These are phyloP conservation scores for Wickerhamomyces queroliae DNA, from an alignment of 805 yeast genomes.

Conservation along the genomic window DNA sequence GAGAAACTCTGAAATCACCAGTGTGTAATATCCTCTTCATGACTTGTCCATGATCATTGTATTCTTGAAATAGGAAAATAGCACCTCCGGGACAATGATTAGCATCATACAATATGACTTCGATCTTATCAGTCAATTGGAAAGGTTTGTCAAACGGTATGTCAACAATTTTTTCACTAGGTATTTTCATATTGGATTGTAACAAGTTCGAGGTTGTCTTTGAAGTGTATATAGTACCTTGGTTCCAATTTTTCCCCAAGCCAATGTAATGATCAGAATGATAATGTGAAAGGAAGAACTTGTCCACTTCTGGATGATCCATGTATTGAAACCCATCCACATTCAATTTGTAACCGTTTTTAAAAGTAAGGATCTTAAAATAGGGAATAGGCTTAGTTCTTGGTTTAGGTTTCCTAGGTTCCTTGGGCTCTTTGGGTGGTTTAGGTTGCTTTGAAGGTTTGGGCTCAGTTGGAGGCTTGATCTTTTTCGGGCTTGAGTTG, in stretches of 20 bases:
- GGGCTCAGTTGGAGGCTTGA: slow-evolving; percentile 30
- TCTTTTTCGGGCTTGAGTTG: slow-evolving; percentile 22
- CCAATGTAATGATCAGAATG: slow-evolving; percentile 97
- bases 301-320: slow-evolving; percentile 36
- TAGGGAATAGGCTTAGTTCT: slow-evolving; percentile 31
- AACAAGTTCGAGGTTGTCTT: slow-evolving; percentile 59
- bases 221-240: slow-evolving; percentile 70
- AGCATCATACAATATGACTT: slow-evolving; percentile 69
- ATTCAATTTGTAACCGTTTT: slow-evolving; percentile 31
- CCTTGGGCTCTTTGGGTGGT: slow-evolving; percentile 24
- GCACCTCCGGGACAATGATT: slow-evolving; percentile 98
- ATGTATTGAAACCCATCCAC: slow-evolving; percentile 65
- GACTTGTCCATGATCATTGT: slow-evolving; percentile 18
- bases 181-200: slow-evolving; percentile 47
- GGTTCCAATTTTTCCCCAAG: slow-evolving; percentile 66
- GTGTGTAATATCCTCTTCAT: slow-evolving; percentile 59
- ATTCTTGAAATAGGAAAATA: slow-evolving; percentile 60
- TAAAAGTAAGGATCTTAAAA: slow-evolving; percentile 46
- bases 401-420: slow-evolving; percentile 8
- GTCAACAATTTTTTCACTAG: slow-evolving; percentile 32
- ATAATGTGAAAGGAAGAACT: slow-evolving; percentile 73
- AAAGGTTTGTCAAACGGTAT: slow-evolving; percentile 37
- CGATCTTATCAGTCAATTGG: slow-evolving; percentile 35
- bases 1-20: slow-evolving; percentile 84
- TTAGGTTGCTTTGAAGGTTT: slow-evolving; percentile 23